Conservation (phyloP, 129 eudicot species). For the Artemisia annua region DNA sequence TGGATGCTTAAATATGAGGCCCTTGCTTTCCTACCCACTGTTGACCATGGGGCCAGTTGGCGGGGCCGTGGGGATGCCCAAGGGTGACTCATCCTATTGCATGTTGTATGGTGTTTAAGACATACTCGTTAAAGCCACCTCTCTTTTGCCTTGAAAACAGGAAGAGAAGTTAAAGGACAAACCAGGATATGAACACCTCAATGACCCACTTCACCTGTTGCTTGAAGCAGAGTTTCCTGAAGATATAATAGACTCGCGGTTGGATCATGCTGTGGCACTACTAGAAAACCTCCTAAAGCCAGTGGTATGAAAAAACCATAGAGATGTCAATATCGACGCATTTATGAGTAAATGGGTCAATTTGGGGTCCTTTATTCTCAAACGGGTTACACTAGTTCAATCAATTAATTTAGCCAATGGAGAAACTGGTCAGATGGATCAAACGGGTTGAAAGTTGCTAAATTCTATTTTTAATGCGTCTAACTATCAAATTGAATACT, state of each 20-base stretch:
- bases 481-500: no score
- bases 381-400: no score
- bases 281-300: constrained; percentile 79
- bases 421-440: no score
- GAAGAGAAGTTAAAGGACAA: constrained; percentile 84
- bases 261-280: constrained; percentile 68
- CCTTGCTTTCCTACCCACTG: no score
- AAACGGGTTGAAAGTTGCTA: no score
- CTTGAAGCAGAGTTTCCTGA: constrained; percentile 90
- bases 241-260: constrained; percentile 67
- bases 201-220: constrained; percentile 80
- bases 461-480: no score
- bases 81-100: neutral
- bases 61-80: no score
- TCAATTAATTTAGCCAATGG: no score
- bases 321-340: neutral
- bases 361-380: no score
- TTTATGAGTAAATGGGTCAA: neutral
- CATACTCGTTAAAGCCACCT: neutral
- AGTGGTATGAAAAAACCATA: constrained; percentile 48
- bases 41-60: no score
- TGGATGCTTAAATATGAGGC: neutral
- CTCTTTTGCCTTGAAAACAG: constrained; percentile 33
- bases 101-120: constrained; percentile 7
- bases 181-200: constrained; percentile 89